Base-by-base conservation (phyloP, 2,329 filamentous ascomycete genomes). In the Orbilia quercus region DNA sequence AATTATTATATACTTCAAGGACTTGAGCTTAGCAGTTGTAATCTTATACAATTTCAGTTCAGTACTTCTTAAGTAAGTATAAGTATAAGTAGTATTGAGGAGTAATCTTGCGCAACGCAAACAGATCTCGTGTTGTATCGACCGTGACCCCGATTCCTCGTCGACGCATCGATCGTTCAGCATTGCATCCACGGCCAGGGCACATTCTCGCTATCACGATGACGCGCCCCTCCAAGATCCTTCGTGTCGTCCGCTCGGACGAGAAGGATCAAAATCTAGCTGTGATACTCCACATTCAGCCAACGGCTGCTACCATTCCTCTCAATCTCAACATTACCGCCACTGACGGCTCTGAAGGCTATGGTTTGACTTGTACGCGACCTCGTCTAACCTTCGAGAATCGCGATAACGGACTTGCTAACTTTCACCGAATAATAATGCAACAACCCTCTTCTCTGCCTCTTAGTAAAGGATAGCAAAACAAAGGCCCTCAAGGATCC, bases 281-380 rank as follows among this genome's bases (percentile, higher is more conserved):
- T 40, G 62, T 74, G 14, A 63, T 74, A 22, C 70, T 74, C 18
- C 60, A 74, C 62, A 23, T 67, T 40, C 70, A 63, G 40, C 70
- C 70, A 6, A 74, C 70, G 18, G 70, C 70, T 20, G 62, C 60
- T 34, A 74, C 70, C 12, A 74, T 74, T 14, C 60, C 60, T 2
- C 50, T 74, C 34, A 74, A 74, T 34, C 14, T 74, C 22, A 45
- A 54, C 42, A 63, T 74, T 22, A 67, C 70, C 31, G 70, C 70
- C 48, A 74, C 70, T 38, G 70, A 74, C n/a, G 69, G 69, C 23
- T 31, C 47, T 22, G 62, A 73, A 4, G 69, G 69, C 6, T 73
- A 73, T 20, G 69, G 60, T 40, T 28, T 73, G 12, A 66, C 62
- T 11, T 40, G 69, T 73, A 62, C 3, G 69, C 22, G 23, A 25